phyloP scores from a whole-genome alignment of 768 basidiomycete species.

The Podaxis pistillaris region DNA sequence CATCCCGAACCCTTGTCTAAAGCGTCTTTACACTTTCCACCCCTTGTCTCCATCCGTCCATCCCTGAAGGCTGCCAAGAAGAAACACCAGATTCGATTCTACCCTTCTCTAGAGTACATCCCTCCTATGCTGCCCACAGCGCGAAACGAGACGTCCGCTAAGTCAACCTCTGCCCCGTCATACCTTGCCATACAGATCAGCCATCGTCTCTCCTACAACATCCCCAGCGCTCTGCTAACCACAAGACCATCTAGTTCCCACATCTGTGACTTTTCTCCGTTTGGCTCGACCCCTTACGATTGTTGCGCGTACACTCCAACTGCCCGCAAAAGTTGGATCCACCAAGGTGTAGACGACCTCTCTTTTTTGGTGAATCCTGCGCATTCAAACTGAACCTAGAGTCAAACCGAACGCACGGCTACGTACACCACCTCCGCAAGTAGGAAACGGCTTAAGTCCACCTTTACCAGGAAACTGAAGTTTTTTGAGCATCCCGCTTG shows the following conservation, averaged over 20 bases:
- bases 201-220: constrained; percentile 46
- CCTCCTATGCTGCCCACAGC: not conserved
- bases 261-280: constrained; percentile 58
- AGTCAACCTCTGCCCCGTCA: constrained; percentile 9
- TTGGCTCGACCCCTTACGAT: constrained; percentile 37
- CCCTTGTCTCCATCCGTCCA: constrained; percentile 45
- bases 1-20: constrained; percentile 59
- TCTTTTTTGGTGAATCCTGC: constrained; percentile 8
- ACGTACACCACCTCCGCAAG: constrained; percentile 82
- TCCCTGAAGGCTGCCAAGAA: constrained; percentile 26
- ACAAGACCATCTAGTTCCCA: constrained; percentile 68
- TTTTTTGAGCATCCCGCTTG: constrained; percentile 49
- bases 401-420: constrained; percentile 50
- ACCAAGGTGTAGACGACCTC: constrained; percentile 45
- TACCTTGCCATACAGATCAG: constrained; percentile 16
- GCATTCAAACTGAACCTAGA: not conserved
- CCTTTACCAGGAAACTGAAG: constrained; percentile 52
- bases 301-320: constrained; percentile 60
- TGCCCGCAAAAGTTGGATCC: constrained; percentile 30
- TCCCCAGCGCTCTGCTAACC: constrained; percentile 55
- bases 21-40: constrained; percentile 64
- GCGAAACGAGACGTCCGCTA: constrained; percentile 2
- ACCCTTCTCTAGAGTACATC: not conserved
- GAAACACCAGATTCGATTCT: not conserved
- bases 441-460: constrained; percentile 81